Evolutionary conservation across 164 flowering plant species (phyloP).

Genomic region (Santalum album): DNA sequence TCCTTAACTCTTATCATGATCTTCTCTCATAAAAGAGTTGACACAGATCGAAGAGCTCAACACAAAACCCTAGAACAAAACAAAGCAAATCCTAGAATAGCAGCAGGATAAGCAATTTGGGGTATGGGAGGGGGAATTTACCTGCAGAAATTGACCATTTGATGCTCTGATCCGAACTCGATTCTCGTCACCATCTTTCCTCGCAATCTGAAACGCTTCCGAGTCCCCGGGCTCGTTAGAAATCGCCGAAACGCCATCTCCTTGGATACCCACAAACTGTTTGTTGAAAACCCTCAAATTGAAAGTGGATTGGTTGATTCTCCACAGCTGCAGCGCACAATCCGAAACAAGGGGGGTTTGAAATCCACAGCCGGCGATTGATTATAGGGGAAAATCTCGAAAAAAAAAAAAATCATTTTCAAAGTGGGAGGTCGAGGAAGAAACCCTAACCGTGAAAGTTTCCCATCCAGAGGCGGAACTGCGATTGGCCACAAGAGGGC

Average conservation of each 20-base stretch:
- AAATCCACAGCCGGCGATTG: no score
- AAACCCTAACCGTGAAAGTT: conserved; percentile 11
- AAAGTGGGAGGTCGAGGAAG: neutral
- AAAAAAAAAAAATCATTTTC: no score
- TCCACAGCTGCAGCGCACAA: neutral
- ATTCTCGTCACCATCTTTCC: neutral
- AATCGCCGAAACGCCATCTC: neutral
- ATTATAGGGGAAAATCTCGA: neutral
- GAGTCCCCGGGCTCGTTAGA: neutral
- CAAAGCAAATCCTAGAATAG: no score
- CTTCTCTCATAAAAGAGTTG: no score
- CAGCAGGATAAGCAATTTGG: no score
- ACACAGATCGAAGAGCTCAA: no score
- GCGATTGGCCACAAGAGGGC: conserved; percentile 11
- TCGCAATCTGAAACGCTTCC: neutral
- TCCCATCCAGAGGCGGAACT: conserved; percentile 12
- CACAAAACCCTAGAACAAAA: no score
- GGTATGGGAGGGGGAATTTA: no score
- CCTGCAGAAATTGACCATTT: neutral
- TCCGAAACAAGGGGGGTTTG: no score
- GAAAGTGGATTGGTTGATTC: neutral
- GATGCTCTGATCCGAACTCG: neutral
- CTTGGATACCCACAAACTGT: neutral
- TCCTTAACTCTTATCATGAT: no score
- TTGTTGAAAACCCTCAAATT: neutral